phyloP scores from a whole-genome alignment of 2,329 filamentous ascomycete genomes.

The Dothistroma septosporum region DNA sequence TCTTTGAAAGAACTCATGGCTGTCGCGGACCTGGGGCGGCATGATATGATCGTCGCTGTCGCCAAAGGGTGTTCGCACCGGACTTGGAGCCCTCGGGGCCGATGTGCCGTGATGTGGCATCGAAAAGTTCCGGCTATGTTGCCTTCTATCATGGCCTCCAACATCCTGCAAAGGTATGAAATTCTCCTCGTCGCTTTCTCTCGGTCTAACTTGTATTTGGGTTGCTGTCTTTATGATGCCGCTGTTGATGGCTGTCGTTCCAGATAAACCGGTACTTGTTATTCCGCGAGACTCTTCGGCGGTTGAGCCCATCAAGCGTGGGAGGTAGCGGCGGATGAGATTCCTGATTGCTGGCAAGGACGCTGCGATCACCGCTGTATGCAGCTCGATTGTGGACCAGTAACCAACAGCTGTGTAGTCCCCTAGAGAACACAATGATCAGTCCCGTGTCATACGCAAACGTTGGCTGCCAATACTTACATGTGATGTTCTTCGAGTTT shows the following conservation, averaged over 20 bases:
- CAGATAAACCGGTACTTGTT: conserved; percentile 6
- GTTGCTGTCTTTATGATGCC: conserved; percentile 5
- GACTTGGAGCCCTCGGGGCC: background rate
- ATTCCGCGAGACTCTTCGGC: conserved; percentile 1
- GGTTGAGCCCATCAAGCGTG: conserved; percentile 15
- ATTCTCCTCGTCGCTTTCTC: conserved; percentile 16
- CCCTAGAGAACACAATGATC: background rate
- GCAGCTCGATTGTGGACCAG: conserved; percentile 18
- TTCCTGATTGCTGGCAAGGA: conserved; percentile 19
- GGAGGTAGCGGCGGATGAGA: conserved; percentile 13
- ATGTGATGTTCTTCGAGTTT: conserved; percentile 14
- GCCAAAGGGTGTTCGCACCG: background rate
- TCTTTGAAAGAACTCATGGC: background rate
- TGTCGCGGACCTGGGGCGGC: background rate
- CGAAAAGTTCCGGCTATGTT: background rate
- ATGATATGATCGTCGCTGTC: background rate
- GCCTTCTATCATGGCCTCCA: background rate
- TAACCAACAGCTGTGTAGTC: conserved; percentile 16
- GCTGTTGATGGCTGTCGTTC: conserved; percentile 4
- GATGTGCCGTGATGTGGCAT: background rate
- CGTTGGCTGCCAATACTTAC: background rate
- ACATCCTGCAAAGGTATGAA: conserved; percentile 14
- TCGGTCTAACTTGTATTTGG: conserved; percentile 6
- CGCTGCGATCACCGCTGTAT: conserved; percentile 14
- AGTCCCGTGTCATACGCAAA: background rate